phyloP scores from a whole-genome alignment of 306 rosid genomes.

The Mimosa bimucronata region DNA sequence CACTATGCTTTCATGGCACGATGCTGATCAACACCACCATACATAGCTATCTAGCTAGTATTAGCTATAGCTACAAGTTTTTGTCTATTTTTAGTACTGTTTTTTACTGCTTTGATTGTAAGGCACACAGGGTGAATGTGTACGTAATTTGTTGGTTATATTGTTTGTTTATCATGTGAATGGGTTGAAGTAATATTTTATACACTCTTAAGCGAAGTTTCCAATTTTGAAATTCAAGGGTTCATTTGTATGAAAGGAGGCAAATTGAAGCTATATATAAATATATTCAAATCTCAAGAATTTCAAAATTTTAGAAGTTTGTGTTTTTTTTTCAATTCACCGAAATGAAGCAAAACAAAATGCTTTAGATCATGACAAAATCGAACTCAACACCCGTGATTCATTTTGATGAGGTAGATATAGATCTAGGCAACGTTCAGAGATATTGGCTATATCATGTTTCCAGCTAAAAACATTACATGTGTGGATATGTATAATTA shows the following conservation, averaged over 20 bases:
- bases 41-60: neutral
- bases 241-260: neutral
- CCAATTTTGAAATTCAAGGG: neutral
- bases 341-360: neutral
- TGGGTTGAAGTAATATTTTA: neutral
- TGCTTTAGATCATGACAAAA: neutral
- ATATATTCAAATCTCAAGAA: neutral
- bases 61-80: neutral
- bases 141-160: neutral
- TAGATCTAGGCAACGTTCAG: neutral
- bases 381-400: neutral
- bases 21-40: neutral
- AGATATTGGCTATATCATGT: neutral
- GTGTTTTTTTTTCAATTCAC: neutral
- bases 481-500: neutral
- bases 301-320: neutral
- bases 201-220: neutral
- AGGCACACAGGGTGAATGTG: neutral
- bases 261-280: neutral
- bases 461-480: neutral
- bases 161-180: neutral
- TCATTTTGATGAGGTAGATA: neutral
- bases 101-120: neutral
- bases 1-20: neutral
- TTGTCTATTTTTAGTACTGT: neutral